Conservation (phyloP, 2,329 filamentous ascomycete species). For the Colletotrichum agaves region DNA sequence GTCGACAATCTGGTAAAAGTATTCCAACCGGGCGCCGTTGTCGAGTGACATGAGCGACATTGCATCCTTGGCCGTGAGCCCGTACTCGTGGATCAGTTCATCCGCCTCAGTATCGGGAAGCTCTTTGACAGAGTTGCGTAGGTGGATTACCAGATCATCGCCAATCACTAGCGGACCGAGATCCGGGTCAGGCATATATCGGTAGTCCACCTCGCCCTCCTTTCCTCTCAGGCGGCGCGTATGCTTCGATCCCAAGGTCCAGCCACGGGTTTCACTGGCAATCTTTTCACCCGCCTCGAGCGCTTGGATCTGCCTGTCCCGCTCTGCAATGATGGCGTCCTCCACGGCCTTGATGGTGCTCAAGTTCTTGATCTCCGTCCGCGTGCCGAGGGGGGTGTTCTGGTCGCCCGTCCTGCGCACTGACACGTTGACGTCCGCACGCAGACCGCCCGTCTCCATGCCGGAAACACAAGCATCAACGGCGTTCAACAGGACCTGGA, state of each 20-base stretch:
- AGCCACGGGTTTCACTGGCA: constrained; percentile 90
- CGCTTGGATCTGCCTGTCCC: constrained; percentile 85
- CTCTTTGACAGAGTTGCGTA: constrained; percentile 72
- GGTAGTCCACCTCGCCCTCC: constrained; percentile 96
- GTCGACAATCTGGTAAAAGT: constrained; percentile 76
- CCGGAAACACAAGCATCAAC: constrained; percentile 89
- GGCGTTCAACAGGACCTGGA: constrained; percentile 81
- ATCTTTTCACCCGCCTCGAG: constrained; percentile 80
- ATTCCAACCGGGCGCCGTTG: constrained; percentile 82
- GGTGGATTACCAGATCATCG: constrained; percentile 71
- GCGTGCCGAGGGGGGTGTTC: constrained; percentile 72
- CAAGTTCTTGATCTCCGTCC: constrained; percentile 97
- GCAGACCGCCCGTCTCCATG: constrained; percentile 91
- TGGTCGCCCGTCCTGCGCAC: constrained; percentile 69
- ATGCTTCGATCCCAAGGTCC: constrained; percentile 85
- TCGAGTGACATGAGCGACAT: constrained; percentile 82
- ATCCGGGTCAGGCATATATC: constrained; percentile 98
- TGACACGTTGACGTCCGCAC: constrained; percentile 96
- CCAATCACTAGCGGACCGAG: constrained; percentile 82
- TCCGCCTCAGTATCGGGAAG: constrained; percentile 78
- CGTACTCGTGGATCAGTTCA: constrained; percentile 70
- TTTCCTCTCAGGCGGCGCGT: constrained; percentile 88
- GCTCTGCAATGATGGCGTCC: constrained; percentile 91
- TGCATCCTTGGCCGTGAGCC: constrained; percentile 83
- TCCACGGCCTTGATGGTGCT: constrained; percentile 95